Evolutionary conservation across 108 stramenopile genomes (phyloP).

Genomic region (Epipyxis sp.): DNA sequence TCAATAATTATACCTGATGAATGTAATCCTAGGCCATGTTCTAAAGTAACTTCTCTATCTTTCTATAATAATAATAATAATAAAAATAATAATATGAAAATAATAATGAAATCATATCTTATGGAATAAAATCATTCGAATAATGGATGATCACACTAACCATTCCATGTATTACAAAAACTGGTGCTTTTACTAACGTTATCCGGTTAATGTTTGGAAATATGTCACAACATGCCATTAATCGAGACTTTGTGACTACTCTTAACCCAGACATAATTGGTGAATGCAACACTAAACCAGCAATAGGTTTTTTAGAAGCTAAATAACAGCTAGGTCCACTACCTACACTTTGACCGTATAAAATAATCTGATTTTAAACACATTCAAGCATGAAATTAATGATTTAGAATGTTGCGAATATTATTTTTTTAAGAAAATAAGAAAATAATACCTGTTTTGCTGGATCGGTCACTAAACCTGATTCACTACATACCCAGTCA

Average conservation of each 20-base stretch:
- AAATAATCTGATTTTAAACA: conserved; percentile 56
- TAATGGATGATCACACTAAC: too few species aligned
- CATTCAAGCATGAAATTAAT: too few species aligned
- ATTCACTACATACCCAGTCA: conserved; percentile 63
- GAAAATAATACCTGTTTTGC: too few species aligned
- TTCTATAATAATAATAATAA: too few species aligned
- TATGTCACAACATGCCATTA: conserved; percentile 73
- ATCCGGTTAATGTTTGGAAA: conserved; percentile 81
- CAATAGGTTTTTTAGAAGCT: conserved; percentile 59
- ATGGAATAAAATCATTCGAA: too few species aligned
- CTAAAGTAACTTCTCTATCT: conserved; percentile 72
- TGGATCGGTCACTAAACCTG: neutral
- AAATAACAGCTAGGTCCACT: conserved; percentile 75
- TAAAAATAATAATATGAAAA: too few species aligned
- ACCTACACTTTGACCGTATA: conserved; percentile 83
- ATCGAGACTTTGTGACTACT: conserved; percentile 62
- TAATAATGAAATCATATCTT: too few species aligned
- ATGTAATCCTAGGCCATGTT: conserved; percentile 70
- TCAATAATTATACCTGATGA: too few species aligned
- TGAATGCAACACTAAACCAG: conserved; percentile 73
- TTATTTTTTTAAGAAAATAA: too few species aligned
- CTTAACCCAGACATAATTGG: conserved; percentile 82
- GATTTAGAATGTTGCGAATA: too few species aligned
- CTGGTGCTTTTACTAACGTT: conserved; percentile 66
- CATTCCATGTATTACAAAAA: conserved; percentile 80